Evolutionary conservation across 345 rosid genomes (phyloP), one percentile per base, ranked within the genome.

Genomic region (Streptanthus diversifolius): DNA sequence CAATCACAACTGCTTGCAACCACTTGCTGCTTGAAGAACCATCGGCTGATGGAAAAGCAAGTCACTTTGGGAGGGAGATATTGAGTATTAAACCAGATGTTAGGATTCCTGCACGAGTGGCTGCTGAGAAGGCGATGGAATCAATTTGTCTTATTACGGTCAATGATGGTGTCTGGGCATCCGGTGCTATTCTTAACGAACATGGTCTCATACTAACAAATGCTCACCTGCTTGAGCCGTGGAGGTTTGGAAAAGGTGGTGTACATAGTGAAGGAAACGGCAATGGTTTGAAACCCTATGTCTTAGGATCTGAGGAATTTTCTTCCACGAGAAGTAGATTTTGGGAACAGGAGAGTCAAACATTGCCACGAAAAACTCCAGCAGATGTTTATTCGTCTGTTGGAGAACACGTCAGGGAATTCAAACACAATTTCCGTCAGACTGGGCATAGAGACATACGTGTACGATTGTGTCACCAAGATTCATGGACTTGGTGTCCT

Each of bases 171-270:
- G 85, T 86, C 9, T 95, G 99, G 99, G 96, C 99, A 71, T 91
- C 97, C 0, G 99, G 99, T 53, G 75, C 91, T 72, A 40, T 95
- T 80, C 90, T 95, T 36, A 91, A 90, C 62, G 81, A 84, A 63
- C 88, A 78, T 72, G 99, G 99, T 56, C 85, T 91, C 64, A 74
- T 91, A 76, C 84, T 95, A 53, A 91, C 99, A 39, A 95, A 90
- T 75, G 99, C 99, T 73, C 99, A 91, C 85, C 77, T 95, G 65
- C 82, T 95, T 75, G 96, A 91, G 74, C 99, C 99, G 0, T 88
- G 98, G 99, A 88, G 96, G 72, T 90, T 87, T 82, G 95, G 97
- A 18, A 90, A 83, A 80, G 77, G 89, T 73, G 74, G 83, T 55
- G 77, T 80, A 29, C 66, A 51, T 73, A 85, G 85, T 48, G 77